A percentile compares a stretch with the other conserved stretches of the same genome.
Conservation (phyloP, 768 basidiomycete species). For the Polyporus arcularius region DNA sequence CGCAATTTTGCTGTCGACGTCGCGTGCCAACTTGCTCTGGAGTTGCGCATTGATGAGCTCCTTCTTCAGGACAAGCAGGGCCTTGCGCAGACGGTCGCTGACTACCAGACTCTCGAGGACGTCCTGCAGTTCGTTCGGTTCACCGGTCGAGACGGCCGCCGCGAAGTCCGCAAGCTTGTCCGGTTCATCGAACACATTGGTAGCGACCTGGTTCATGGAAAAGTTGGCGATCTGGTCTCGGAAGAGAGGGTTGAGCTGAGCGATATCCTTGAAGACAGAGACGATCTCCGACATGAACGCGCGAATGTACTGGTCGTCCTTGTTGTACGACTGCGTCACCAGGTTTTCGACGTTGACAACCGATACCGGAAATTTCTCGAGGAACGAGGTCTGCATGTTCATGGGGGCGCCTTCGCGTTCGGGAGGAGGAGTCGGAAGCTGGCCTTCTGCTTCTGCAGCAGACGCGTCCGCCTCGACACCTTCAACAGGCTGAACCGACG, state of each 20-base stretch:
- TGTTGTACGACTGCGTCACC: conserved; percentile 77
- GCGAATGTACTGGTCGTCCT: conserved; percentile 92
- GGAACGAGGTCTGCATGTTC: conserved; percentile 81
- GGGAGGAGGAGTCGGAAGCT: conserved; percentile 37
- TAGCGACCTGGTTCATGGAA: conserved; percentile 87
- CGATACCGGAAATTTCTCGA: conserved; percentile 79
- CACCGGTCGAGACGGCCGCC: conserved; percentile 93
- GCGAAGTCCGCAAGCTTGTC: conserved; percentile 98
- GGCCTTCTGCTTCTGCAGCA: conserved; percentile 45
- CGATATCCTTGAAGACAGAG: conserved; percentile 97
- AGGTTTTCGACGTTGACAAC: conserved; percentile 90
- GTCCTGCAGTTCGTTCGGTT: conserved; percentile 88
- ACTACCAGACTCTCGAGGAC: conserved; percentile 86
- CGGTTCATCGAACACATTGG: conserved; percentile 96
- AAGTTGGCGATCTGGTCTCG: conserved; percentile 98
- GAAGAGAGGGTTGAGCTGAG: conserved; percentile 95
- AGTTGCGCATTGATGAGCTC: conserved; percentile 96
- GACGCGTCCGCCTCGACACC: conserved; percentile 13
- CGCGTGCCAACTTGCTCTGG: conserved; percentile 88
- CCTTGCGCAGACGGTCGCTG: conserved; percentile 87
- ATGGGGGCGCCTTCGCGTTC: conserved; percentile 38
- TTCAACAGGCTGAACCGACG: conserved; percentile 35
- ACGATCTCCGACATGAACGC: conserved; percentile 97
- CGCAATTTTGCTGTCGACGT: conserved; percentile 93
- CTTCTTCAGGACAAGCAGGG: conserved; percentile 92